Base-by-base conservation (phyloP, 768 basidiomycete genomes). In the Hypholoma sublateritium region DNA sequence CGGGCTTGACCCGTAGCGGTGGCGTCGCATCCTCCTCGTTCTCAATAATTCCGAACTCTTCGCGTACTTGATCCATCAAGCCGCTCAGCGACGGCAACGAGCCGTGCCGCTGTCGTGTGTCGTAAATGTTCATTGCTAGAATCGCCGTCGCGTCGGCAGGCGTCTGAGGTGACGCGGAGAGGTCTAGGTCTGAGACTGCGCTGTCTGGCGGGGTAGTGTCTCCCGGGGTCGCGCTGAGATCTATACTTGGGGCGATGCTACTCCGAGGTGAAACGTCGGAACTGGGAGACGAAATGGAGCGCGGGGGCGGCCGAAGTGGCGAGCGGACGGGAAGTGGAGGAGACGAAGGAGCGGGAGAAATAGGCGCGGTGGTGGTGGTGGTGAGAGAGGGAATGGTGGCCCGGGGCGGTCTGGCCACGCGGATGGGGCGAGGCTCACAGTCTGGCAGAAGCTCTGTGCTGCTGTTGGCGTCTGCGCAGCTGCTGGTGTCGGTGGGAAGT, bases 341-440 rank as follows among this genome's bases (percentile, higher is more conserved):
- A 57, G 68, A 70, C 19, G 69, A 67, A 50, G 70, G 69, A 9
- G 56, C 57, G 46, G 69, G 68, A 57, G 55, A 32, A 36, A 56
- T 37, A 49, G 36, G n/a, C 24, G 55, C 35, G 21, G 36, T 48
- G 34, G 46, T 25, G 39, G 35, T 48, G 3, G 48, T 48, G 17
- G 47, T 41, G 48, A 49, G 55, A 17, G 37, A 41, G 46, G 25
- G 36, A 6, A 72, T 65, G 48, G 71, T 65, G 57, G 71, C 72
- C 52, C 70, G 69, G 65, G 65, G 66, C 58, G 72, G 67, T 54
- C 70, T 66, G 55, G 71, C 70, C 79, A 80, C 74, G 79, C 77
- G 79, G 75, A 66, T 66, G 55, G 75, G 74, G 69, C 73, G 78
- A 77, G 78, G 74, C 67, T 36, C 45, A 53, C 17, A 21, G 28